phyloP scores from a whole-genome alignment of 2,329 filamentous ascomycete genomes.

The Aspergillus versicolor region DNA sequence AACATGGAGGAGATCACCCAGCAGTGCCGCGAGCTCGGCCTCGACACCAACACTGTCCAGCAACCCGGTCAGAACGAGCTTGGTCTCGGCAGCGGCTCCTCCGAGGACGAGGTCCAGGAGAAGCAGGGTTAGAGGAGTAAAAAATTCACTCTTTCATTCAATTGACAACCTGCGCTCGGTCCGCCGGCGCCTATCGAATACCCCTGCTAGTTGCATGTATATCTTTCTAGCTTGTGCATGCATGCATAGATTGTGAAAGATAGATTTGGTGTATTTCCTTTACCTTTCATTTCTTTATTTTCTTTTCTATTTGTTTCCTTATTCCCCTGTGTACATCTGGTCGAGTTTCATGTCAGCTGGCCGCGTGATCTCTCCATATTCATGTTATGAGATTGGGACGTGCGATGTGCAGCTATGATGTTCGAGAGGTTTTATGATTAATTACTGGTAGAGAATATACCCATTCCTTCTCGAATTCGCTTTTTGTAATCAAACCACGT shows the following conservation, averaged over 20 bases:
- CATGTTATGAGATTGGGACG: not conserved
- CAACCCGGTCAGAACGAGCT: not conserved
- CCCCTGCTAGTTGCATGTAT: not conserved
- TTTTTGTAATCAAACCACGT: too few relatives aligned
- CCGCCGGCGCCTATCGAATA: too few relatives aligned
- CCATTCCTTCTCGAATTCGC: not conserved
- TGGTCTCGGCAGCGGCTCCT: not conserved
- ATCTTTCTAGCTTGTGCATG: not conserved
- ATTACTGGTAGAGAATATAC: not conserved
- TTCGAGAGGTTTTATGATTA: slow-evolving; percentile 1
- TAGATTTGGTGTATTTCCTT: not conserved
- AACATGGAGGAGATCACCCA: slow-evolving; percentile 25
- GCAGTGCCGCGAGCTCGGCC: slow-evolving; percentile 25
- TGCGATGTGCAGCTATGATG: not conserved
- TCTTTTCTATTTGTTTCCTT: not conserved
- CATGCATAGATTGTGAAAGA: not conserved
- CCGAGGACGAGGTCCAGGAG: not conserved
- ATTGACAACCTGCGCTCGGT: not conserved
- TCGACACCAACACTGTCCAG: slow-evolving; percentile 9
- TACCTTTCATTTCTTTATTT: too few relatives aligned
- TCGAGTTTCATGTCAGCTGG: not conserved
- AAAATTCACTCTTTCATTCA: not conserved
- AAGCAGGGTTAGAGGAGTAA: not conserved
- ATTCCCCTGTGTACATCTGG: not conserved
- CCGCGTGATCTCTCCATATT: not conserved